Evolutionary conservation across 371 early-diverging fungal genomes (phyloP).

Genomic region (Phascolomyces articulosus): DNA sequence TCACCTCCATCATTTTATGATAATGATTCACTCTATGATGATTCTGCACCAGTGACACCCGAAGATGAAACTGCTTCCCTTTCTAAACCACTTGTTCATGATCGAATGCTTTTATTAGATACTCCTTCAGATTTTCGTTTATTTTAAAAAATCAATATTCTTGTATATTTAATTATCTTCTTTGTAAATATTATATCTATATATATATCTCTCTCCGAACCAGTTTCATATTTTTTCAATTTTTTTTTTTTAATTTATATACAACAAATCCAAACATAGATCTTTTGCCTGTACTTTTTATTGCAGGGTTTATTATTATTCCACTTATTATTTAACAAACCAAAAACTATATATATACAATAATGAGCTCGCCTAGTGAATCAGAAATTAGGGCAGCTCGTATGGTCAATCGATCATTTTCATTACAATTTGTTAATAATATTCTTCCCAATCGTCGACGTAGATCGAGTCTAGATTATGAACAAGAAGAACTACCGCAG

Average conservation of each 20-base stretch:
- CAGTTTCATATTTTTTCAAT: too few relatives aligned
- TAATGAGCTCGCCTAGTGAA: background rate
- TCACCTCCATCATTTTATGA: background rate
- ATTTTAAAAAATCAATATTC: background rate
- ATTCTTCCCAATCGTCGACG: conserved; percentile 4
- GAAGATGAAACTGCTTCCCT: conserved; percentile 2
- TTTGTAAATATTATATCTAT: too few relatives aligned
- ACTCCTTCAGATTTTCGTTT: conserved; percentile 3
- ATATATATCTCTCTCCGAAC: too few relatives aligned
- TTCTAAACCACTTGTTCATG: conserved; percentile 5
- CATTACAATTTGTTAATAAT: conserved; percentile 7
- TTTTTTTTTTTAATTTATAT: too few relatives aligned
- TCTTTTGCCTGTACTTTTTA: too few relatives aligned
- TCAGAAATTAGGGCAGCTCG: conserved; percentile 3
- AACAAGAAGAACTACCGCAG: background rate
- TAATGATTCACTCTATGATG: background rate
- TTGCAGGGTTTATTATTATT: too few relatives aligned
- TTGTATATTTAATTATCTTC: too few relatives aligned
- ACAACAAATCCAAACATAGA: too few relatives aligned
- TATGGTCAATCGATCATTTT: conserved; percentile 13
- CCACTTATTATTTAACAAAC: too few relatives aligned
- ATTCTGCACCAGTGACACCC: background rate
- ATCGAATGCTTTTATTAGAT: conserved; percentile 4
- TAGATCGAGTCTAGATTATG: background rate
- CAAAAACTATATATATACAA: too few relatives aligned